Base-by-base conservation (phyloP, 495 filamentous ascomycete genomes). In the Neurospora sp. region DNA sequence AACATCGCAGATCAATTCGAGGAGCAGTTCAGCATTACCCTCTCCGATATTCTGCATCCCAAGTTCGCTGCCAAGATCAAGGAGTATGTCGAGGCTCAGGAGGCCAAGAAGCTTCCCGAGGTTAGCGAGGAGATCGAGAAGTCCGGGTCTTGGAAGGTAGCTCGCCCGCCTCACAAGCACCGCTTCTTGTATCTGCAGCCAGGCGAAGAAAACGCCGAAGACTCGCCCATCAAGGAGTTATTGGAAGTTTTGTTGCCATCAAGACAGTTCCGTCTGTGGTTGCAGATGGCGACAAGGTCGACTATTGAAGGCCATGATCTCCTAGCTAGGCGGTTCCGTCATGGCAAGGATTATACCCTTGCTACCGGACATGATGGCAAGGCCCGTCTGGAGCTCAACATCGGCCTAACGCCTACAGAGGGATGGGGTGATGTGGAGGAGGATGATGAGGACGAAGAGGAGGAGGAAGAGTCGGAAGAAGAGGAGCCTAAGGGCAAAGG, bases 101-200 rank as follows among this genome's bases (percentile, higher is more conserved):
- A 95, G 74, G 83, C 84, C 69, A 77, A 80, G 10, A 71, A 79
- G n/a, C 73, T 87, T 37, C 83, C 82, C 16, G 79, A 80, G 31
- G 83, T 83, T 38, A 87, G 85, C 42, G 77, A 83, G 2, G 88
- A 89, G 72, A 89, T 93, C 71, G 87, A 92, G 74, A 85, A 86
- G 69, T 14, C 54, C 9, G 79, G 82, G 5, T 83, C 85, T 9
- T 95, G 92, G 92, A 88, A 87, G 48, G 90, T 96, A 16, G 92
- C 96, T 27, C 86, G 89, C 16, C 96, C 96, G 40, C 96, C 96
- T 3, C 94, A 98, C 83, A 99, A 98, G 82, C 94, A 97, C 77
- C 93, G 94, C 5, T 99, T 91, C 82, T 83, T 96, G 12, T 99
- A 93, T 82, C 88, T 92, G 48, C 89, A 94, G 72, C 78, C 77